Percentiles rank a stretch among this genome's conserved stretches.
Conservation (phyloP, 225 moss, liverwort and hornwort genomes). For the Rhytidiadelphus loreus region DNA sequence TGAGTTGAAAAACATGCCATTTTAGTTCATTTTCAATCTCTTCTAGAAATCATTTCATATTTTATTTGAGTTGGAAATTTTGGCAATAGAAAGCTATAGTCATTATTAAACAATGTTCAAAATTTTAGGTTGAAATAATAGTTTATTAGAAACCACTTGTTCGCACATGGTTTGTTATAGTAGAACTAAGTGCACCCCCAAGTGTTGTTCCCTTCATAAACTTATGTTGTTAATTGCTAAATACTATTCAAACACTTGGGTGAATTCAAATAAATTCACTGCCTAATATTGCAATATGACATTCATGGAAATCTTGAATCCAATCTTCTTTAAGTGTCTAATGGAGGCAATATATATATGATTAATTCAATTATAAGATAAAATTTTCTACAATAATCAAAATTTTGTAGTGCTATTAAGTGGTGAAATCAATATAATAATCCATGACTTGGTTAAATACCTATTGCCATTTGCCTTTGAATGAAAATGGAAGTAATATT, state of each 20-base stretch:
- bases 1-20: too few relatives aligned
- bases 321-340: rapidly evolving
- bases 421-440: not conserved
- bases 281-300: not conserved
- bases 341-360: not conserved
- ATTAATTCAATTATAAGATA: not conserved
- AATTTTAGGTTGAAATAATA: too few relatives aligned
- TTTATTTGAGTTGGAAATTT: too few relatives aligned
- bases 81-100: too few relatives aligned
- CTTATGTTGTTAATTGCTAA: not conserved
- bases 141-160: too few relatives aligned
- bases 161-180: too few relatives aligned
- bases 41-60: too few relatives aligned
- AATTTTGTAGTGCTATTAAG: not conserved
- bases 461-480: not conserved
- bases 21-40: too few relatives aligned
- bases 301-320: not conserved
- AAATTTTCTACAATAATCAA: not conserved
- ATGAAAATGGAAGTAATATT: not conserved
- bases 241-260: rapidly evolving
- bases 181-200: too few relatives aligned
- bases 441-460: not conserved
- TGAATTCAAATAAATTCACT: not conserved
- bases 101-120: too few relatives aligned
- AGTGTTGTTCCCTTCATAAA: not conserved